phyloP scores from a whole-genome alignment of 2,329 filamentous ascomycete genomes.

The Fusarium multiceps region DNA sequence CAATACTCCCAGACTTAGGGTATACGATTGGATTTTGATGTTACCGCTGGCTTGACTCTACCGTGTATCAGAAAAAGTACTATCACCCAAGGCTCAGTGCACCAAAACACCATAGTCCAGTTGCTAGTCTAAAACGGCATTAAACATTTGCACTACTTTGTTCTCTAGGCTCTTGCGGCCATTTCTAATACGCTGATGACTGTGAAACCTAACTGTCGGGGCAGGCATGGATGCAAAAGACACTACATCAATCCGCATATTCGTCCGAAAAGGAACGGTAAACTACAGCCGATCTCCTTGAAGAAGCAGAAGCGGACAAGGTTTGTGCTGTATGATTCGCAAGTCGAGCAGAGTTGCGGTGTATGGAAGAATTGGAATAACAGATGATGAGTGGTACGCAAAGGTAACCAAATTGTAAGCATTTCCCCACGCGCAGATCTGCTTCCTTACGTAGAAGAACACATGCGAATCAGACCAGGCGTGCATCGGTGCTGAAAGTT shows the following conservation, averaged over 20 bases:
- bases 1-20: background rate
- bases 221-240: constrained; percentile 1
- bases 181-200: background rate
- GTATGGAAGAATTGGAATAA: constrained; percentile 11
- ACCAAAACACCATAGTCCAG: background rate
- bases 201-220: background rate
- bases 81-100: background rate
- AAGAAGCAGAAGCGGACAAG: background rate
- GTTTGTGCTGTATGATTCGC: background rate
- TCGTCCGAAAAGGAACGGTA: constrained; percentile 12
- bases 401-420: constrained; percentile 8
- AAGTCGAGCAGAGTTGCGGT: constrained; percentile 18
- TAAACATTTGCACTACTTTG: background rate
- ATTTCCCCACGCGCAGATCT: constrained; percentile 32
- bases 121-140: background rate
- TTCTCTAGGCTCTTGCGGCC: background rate
- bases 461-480: constrained; percentile 34
- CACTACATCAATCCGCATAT: constrained; percentile 9
- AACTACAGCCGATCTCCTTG: background rate
- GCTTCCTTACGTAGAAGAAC: constrained; percentile 20
- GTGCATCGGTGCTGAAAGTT: constrained; percentile 27
- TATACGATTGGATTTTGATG: background rate
- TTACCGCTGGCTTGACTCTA: background rate
- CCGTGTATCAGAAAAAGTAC: background rate
- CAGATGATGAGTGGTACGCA: constrained; percentile 9